phyloP scores from a whole-genome alignment of 108 stramenopile genomes.

The Discostella pseudostelligera region DNA sequence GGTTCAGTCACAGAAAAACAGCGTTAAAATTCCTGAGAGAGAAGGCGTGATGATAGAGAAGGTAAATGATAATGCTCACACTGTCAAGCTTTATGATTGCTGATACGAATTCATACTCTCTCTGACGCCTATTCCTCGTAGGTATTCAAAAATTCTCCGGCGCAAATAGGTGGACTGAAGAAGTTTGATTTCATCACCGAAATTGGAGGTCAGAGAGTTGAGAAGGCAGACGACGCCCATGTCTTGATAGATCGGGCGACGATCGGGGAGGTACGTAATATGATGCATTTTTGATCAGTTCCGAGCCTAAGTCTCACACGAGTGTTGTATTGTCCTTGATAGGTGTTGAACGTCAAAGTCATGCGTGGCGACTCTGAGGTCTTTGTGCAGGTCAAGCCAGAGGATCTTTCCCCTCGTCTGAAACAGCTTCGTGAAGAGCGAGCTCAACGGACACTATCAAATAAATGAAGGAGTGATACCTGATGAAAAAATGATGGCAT shows the following conservation, averaged over 20 bases:
- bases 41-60: slow-evolving; percentile 77
- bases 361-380: slow-evolving; percentile 56
- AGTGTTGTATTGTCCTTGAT: neutral
- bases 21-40: slow-evolving; percentile 58
- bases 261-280: slow-evolving; percentile 46
- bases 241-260: slow-evolving; percentile 69
- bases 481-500: no score
- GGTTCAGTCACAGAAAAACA: slow-evolving; percentile 18
- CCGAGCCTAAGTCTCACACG: neutral
- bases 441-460: slow-evolving; percentile 15
- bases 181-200: slow-evolving; percentile 71
- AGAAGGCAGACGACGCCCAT: slow-evolving; percentile 72
- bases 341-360: slow-evolving; percentile 52
- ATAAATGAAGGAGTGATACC: no score
- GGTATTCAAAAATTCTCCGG: slow-evolving; percentile 77
- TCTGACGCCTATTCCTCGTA: slow-evolving; percentile 2
- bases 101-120: neutral
- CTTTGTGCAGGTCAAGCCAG: slow-evolving; percentile 61
- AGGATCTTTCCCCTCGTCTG: slow-evolving; percentile 70
- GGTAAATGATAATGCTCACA: slow-evolving; percentile 4
- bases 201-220: slow-evolving; percentile 64
- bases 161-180: slow-evolving; percentile 64
- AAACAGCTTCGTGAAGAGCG: slow-evolving; percentile 59
- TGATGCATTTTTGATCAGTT: slow-evolving; percentile 3
- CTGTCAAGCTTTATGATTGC: neutral